Conservation (phyloP, 495 filamentous ascomycete genomes). For the Talaromyces borbonicus region DNA sequence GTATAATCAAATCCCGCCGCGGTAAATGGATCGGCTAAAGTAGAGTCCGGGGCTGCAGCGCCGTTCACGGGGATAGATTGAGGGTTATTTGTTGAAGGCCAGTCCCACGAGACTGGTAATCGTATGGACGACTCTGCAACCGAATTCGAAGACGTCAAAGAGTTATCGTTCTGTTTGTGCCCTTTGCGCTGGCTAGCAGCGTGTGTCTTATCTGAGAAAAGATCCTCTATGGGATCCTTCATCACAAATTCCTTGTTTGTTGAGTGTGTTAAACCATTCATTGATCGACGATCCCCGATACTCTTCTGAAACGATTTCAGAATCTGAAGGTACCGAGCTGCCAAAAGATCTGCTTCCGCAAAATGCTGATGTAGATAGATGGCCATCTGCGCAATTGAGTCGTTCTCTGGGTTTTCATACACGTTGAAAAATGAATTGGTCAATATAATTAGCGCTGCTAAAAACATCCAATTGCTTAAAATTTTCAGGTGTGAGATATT, state of each 20-base stretch:
- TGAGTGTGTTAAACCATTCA: not conserved
- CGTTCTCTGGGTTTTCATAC: constrained; percentile 8
- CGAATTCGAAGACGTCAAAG: not conserved
- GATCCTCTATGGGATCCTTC: constrained; percentile 5
- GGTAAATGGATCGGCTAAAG: not conserved
- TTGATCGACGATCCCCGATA: constrained; percentile 3
- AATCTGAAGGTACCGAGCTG: constrained; percentile 5
- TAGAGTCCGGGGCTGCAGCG: not conserved
- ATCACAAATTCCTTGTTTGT: not conserved
- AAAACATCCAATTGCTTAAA: constrained; percentile 8
- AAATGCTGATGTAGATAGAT: constrained; percentile 6
- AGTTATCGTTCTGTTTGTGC: not conserved
- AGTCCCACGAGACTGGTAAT: not conserved
- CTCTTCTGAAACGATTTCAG: constrained; percentile 5
- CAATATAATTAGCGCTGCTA: constrained; percentile 4
- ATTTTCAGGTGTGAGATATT: not conserved
- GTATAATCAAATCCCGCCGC: not conserved
- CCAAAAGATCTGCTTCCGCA: constrained; percentile 1
- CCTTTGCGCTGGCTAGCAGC: not conserved
- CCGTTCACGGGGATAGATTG: not conserved
- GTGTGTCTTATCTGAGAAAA: constrained; percentile 4
- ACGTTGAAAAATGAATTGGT: constrained; percentile 8
- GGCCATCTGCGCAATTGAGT: constrained; percentile 6
- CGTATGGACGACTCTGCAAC: not conserved
- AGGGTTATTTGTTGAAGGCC: not conserved